Percentiles rank a stretch among this genome's conserved stretches.
Conservation (phyloP, 371 early-diverging fungal species). For the Parasitella parasitica region DNA sequence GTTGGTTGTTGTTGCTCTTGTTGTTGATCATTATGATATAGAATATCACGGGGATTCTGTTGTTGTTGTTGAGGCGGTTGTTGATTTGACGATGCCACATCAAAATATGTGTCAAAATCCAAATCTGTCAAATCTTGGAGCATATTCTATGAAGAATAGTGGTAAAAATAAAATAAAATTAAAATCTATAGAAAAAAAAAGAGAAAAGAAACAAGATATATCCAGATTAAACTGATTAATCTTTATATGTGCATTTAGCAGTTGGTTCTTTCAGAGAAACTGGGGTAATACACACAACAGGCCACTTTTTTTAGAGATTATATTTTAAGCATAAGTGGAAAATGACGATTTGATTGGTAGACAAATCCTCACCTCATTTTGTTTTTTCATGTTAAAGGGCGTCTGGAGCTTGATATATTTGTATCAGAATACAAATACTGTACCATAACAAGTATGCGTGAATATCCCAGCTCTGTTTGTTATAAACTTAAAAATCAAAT, state of each 20-base stretch:
- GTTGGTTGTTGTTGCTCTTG: background rate
- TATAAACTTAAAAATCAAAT: background rate
- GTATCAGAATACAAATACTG: too few relatives aligned
- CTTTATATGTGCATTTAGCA: background rate
- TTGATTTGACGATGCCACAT: conserved; percentile 22
- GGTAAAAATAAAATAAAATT: background rate
- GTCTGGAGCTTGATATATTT: background rate
- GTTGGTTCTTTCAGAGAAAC: background rate
- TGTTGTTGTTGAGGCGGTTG: conserved; percentile 10
- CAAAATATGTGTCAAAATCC: conserved; percentile 29
- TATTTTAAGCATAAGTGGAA: background rate
- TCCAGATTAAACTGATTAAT: background rate
- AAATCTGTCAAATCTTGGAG: conserved; percentile 26
- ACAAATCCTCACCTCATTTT: conserved; percentile 28
- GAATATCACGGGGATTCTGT: conserved; percentile 12
- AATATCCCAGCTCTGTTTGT: background rate
- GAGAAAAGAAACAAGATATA: background rate
- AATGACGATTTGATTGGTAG: conserved; percentile 9
- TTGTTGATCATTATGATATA: conserved; percentile 18
- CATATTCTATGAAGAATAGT: conserved; percentile 13
- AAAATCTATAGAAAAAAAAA: conserved; percentile 2
- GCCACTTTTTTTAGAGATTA: conserved; percentile 24
- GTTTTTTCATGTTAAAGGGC: conserved; percentile 7
- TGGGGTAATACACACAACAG: conserved; percentile 24
- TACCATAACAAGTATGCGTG: too few relatives aligned